phyloP scores from a whole-genome alignment of 1,284 basidiomycete genomes.

The Cryptococcus amylolentus region DNA sequence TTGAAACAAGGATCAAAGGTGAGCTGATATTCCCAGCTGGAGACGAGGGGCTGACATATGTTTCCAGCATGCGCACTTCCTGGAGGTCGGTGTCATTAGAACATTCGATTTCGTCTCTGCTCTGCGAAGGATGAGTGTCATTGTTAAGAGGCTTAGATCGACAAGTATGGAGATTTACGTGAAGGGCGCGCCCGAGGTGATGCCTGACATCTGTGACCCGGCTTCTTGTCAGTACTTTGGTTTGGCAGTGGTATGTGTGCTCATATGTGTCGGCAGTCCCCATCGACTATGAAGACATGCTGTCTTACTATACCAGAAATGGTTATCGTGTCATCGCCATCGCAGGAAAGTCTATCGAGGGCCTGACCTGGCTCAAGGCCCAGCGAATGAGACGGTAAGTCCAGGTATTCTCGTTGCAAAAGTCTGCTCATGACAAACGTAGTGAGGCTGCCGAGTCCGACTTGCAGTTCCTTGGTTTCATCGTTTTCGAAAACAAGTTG shows the following conservation, averaged over 20 bases:
- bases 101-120: conserved; percentile 96
- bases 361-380: conserved; percentile 94
- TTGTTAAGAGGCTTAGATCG: conserved; percentile 93
- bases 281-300: conserved; percentile 90
- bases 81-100: conserved; percentile 92
- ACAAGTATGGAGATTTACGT: conserved; percentile 96
- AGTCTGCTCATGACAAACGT: conserved; percentile 7
- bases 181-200: conserved; percentile 97
- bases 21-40: conserved; percentile 15
- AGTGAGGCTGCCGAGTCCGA: conserved; percentile 92
- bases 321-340: conserved; percentile 98
- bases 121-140: conserved; percentile 92
- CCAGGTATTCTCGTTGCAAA: neutral
- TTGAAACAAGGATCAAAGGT: conserved; percentile 75
- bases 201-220: conserved; percentile 89
- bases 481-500: conserved; percentile 98
- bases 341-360: conserved; percentile 91
- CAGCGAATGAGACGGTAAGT: conserved; percentile 87
- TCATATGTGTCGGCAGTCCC: conserved; percentile 62
- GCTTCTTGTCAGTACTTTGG: conserved; percentile 64
- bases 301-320: conserved; percentile 95
- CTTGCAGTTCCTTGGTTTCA: conserved; percentile 87
- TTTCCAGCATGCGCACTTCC: conserved; percentile 82
- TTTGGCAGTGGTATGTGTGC: neutral
- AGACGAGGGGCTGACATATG: conserved; percentile 2